Base-by-base conservation (phyloP, 2,329 filamentous ascomycete species). In the Penicillium nordicum region DNA sequence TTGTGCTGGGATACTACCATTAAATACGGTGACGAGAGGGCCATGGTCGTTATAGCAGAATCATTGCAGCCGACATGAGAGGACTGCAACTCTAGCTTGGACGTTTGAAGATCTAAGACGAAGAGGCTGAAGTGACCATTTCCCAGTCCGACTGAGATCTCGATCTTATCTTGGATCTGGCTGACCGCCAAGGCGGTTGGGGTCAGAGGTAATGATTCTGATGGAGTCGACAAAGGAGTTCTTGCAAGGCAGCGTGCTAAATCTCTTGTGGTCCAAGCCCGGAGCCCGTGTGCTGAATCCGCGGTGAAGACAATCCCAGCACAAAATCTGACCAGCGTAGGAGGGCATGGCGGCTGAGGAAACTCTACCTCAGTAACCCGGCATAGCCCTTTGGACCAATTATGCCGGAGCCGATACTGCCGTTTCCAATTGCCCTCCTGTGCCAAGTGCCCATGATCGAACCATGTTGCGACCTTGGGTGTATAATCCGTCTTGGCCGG, bases 311-410 rank as follows among this genome's bases (percentile, higher is more conserved):
- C 86, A 21, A 92, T 78, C 0, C 90, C 88, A 55, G 90, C 85
- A 41, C 88, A 83, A 60, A 96, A 82, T 70, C 89, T 90, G 46
- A 92, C 89, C 7, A 97, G 77, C 37, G 92, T 71, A 2, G 81
- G 81, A 37, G 89, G 78, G 71, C 86, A 69, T 52, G 79, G 75
- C 1, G 78, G 73, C 42, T 80, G 77, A 51, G 80, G 76, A 25
- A 91, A 82, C 43, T 86, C 80, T 30, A 97, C 83, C 72, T 96
- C 89, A 36, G 88, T 86, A 12, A 96, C 85, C 37, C 84, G 88
- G 67, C 91, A 96, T 63, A 84, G 86, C 0, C 93, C 94, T 59
- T 82, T 84, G 1, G 89, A 84, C 94, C 94, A 97, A 75, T 97
- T 97, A 70, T 96, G 89, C 44, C 90, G 83, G 48, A 97, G 79